A percentile compares a stretch with the other conserved stretches of the same genome.
These are phyloP conservation scores for Ogataea ramenticola DNA, from an alignment of 805 yeast genomes.

Conservation along the genomic window DNA sequence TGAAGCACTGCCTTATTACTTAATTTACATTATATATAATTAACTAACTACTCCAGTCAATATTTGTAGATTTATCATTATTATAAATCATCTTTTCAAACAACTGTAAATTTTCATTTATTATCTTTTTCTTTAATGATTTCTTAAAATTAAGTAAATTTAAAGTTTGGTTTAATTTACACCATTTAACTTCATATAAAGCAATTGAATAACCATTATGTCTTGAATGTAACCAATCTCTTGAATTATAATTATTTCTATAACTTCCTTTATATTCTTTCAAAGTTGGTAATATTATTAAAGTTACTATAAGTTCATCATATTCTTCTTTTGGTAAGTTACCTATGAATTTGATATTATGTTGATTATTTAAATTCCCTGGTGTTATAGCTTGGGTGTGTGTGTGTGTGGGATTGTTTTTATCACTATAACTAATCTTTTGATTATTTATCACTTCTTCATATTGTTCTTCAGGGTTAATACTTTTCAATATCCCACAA, in stretches of 20 bases:
- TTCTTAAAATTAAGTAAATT: neutral
- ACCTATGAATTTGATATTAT: slow-evolving; percentile 20
- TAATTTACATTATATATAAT: too few species aligned
- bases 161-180: slow-evolving; percentile 11
- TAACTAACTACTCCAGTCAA: neutral
- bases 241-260: slow-evolving; percentile 63
- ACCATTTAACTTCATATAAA: slow-evolving; percentile 50
- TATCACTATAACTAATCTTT: slow-evolving; percentile 14
- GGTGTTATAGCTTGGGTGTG: slow-evolving; percentile 31
- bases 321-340: slow-evolving; percentile 16
- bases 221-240: slow-evolving; percentile 51
- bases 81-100: neutral
- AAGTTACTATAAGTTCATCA: slow-evolving; percentile 50
- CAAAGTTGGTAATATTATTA: slow-evolving; percentile 63
- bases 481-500: slow-evolving; percentile 51
- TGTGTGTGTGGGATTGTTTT: slow-evolving; percentile 1
- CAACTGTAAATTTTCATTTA: neutral
- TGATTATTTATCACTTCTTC: slow-evolving; percentile 29
- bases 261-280: slow-evolving; percentile 56
- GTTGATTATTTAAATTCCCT: slow-evolving; percentile 29
- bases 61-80: neutral
- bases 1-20: too few species aligned
- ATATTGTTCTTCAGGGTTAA: slow-evolving; percentile 22
- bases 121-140: neutral
- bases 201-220: slow-evolving; percentile 81